Conservation (phyloP, 495 filamentous ascomycete genomes). For the Aspergillus nanangensis region DNA sequence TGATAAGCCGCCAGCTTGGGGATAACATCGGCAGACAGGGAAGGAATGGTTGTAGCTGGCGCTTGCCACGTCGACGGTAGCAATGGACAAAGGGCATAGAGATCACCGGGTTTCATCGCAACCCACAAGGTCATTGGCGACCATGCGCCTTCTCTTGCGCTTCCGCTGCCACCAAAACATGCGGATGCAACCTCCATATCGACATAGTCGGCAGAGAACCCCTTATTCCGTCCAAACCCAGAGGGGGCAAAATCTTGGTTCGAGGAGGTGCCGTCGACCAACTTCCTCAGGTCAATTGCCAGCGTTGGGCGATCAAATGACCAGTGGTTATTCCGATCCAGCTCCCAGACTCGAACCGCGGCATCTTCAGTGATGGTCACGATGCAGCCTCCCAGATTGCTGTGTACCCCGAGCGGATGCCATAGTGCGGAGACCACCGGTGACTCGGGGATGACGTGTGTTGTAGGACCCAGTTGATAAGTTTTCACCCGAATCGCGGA, state of each 20-base stretch:
- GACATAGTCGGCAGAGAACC: conserved; percentile 76
- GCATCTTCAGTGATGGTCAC: conserved; percentile 84
- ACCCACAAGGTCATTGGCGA: conserved; percentile 89
- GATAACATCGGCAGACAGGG: conserved; percentile 69
- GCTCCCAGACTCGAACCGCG: conserved; percentile 81
- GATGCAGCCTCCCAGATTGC: conserved; percentile 52
- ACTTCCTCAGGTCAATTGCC: conserved; percentile 74
- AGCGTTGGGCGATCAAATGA: conserved; percentile 79
- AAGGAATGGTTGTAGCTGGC: conserved; percentile 68
- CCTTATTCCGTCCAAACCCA: conserved; percentile 64
- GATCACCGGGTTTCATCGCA: conserved; percentile 80
- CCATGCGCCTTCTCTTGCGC: conserved; percentile 69
- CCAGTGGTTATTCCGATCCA: conserved; percentile 72
- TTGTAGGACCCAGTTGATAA: conserved; percentile 81
- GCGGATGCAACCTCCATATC: conserved; percentile 88
- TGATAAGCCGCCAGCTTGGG: conserved; percentile 58
- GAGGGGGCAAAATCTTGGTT: conserved; percentile 74
- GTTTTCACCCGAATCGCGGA: conserved; percentile 70
- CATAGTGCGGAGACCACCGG: conserved; percentile 73
- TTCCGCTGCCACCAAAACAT: conserved; percentile 68
- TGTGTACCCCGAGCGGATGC: conserved; percentile 78
- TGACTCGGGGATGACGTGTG: conserved; percentile 77
- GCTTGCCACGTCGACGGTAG: conserved; percentile 78
- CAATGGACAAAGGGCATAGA: conserved; percentile 87
- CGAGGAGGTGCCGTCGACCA: conserved; percentile 70